These are phyloP conservation scores for Phenoliferia sp. DNA, from an alignment of 1,284 basidiomycete species.

Conservation along the genomic window DNA sequence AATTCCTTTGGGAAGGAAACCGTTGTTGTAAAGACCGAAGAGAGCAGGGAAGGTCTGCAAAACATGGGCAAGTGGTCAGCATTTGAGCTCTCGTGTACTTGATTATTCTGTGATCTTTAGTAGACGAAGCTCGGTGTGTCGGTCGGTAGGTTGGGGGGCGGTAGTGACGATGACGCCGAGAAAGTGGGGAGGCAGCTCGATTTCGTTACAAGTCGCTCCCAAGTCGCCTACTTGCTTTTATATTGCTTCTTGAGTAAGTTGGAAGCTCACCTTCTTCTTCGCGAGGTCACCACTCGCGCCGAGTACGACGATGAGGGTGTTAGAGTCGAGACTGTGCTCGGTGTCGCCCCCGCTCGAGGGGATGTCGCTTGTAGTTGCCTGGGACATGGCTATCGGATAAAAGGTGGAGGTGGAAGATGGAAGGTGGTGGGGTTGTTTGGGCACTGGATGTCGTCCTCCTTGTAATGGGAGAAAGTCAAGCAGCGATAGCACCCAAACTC, in stretches of 20 bases:
- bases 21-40: constrained; percentile 76
- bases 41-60: constrained; percentile 87
- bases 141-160: not conserved
- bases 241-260: not conserved
- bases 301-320: constrained; percentile 85
- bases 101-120: not conserved
- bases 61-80: not conserved
- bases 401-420: not conserved
- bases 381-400: not conserved
- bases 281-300: constrained; percentile 97
- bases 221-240: not conserved
- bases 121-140: not conserved
- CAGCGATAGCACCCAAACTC: no score
- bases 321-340: constrained; percentile 57
- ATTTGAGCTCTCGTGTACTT: not conserved
- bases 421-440: not conserved
- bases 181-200: not conserved
- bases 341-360: constrained; percentile 7
- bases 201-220: not conserved
- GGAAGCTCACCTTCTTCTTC: constrained; percentile 81
- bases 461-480: no score
- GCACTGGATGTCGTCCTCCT: not conserved
- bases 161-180: not conserved
- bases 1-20: constrained; percentile 72
- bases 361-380: constrained; percentile 16